These are phyloP conservation scores for Rhizopus sp. DNA, from an alignment of 371 early-diverging fungal species.

Conservation along the genomic window DNA sequence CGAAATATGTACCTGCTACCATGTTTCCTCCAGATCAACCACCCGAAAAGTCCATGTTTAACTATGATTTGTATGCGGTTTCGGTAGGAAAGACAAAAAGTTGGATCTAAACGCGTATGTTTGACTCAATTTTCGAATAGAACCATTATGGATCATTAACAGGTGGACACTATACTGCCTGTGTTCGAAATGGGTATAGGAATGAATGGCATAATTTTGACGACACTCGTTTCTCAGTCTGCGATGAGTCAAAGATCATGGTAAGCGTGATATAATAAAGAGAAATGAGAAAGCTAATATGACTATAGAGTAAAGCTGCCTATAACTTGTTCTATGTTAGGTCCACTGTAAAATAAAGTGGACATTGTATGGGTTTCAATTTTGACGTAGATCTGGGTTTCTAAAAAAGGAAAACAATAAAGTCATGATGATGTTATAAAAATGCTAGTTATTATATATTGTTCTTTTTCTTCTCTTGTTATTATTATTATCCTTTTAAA, in stretches of 20 bases:
- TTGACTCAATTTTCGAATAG: constrained; percentile 32
- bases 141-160: constrained; percentile 91
- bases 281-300: too few relatives aligned
- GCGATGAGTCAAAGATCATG: constrained; percentile 59
- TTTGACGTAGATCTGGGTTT: too few relatives aligned
- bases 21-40: constrained; percentile 15
- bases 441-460: too few relatives aligned
- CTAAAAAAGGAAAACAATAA: too few relatives aligned
- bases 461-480: too few relatives aligned
- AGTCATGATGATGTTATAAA: too few relatives aligned
- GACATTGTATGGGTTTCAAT: too few relatives aligned
- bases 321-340: constrained; percentile 39
- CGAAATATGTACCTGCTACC: constrained; percentile 11
- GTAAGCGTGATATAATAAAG: constrained; percentile 29
- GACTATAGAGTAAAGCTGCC: constrained; percentile 31
- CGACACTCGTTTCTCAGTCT: constrained; percentile 80
- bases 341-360: constrained; percentile 26
- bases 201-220: constrained; percentile 93
- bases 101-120: background rate
- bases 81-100: constrained; percentile 41
- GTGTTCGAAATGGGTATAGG: constrained; percentile 75
- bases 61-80: constrained; percentile 85
- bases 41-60: constrained; percentile 16
- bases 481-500: too few relatives aligned
- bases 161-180: constrained; percentile 96